Percentiles rank a stretch among this genome's conserved stretches.
These are phyloP conservation scores for Candida stauntonica DNA, from an alignment of 805 yeast species.

Conservation along the genomic window DNA sequence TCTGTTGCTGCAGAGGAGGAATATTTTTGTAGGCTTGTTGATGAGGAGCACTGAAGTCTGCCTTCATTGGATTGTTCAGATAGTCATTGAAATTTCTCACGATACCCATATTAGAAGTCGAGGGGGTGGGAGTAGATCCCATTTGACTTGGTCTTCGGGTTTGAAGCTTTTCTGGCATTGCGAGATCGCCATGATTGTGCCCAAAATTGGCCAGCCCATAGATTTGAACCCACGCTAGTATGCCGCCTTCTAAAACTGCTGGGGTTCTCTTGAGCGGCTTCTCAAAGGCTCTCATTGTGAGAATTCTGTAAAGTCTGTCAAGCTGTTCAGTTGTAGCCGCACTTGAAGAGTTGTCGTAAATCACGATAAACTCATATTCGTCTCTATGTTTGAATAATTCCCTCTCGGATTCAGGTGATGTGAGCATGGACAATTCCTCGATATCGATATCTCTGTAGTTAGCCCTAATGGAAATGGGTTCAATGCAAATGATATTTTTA, in stretches of 20 bases:
- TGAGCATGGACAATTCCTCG: slow-evolving; percentile 53
- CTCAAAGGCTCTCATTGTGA: slow-evolving; percentile 36
- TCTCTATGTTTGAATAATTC: slow-evolving; percentile 48
- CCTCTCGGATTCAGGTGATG: slow-evolving; percentile 54
- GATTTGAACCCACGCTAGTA: slow-evolving; percentile 36
- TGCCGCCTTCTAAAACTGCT: slow-evolving; percentile 53
- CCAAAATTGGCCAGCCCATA: slow-evolving; percentile 18
- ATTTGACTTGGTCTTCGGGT: slow-evolving; percentile 11
- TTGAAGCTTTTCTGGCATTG: slow-evolving; percentile 12
- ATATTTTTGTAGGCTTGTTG: slow-evolving; percentile 14
- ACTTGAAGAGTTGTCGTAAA: slow-evolving; percentile 35
- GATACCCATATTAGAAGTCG: slow-evolving; percentile 2
- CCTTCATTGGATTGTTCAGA: slow-evolving; percentile 17
- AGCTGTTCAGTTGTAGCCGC: slow-evolving; percentile 3
- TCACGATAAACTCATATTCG: slow-evolving; percentile 56
- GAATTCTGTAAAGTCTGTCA: slow-evolving; percentile 16
- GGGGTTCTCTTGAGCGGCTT: slow-evolving; percentile 37
- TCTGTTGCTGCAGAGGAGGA: slow-evolving; percentile 7
- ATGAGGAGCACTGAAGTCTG: slow-evolving; percentile 11
- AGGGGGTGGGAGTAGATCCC: too few species aligned
- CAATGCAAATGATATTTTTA: slow-evolving; percentile 63
- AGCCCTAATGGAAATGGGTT: slow-evolving; percentile 56
- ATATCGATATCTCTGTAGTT: slow-evolving; percentile 59
- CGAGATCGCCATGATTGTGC: slow-evolving; percentile 20
- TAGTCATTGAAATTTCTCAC: slow-evolving; percentile 17